A percentile compares a stretch with the other conserved stretches of the same genome.
Evolutionary conservation across 495 filamentous ascomycete species (phyloP).

Genomic region (Choiromyces venosus): DNA sequence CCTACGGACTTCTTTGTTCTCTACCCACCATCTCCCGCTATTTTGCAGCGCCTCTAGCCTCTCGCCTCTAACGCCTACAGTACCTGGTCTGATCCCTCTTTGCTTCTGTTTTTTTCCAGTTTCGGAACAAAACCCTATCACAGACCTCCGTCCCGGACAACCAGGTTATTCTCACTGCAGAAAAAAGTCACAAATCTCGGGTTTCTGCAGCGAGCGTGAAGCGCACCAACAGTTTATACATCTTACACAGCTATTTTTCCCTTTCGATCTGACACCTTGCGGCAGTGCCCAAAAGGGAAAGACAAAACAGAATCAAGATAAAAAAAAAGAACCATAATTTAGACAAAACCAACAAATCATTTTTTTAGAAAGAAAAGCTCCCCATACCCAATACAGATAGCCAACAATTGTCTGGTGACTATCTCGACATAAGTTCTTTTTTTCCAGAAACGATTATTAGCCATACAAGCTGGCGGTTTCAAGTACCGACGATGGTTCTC

Average conservation of each 20-base stretch:
- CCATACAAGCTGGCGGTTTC: slow-evolving; percentile 38
- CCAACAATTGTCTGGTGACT: background rate
- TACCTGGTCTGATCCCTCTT: slow-evolving; percentile 16
- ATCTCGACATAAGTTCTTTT: slow-evolving; percentile 6
- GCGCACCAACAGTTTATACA: slow-evolving; percentile 12
- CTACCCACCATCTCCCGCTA: slow-evolving; percentile 4
- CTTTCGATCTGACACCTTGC: slow-evolving; percentile 19
- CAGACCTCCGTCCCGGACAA: slow-evolving; percentile 8
- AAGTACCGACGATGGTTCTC: slow-evolving; percentile 40
- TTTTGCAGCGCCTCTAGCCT: slow-evolving; percentile 18
- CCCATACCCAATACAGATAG: background rate
- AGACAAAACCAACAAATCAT: background rate
- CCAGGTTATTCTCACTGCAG: slow-evolving; percentile 1
- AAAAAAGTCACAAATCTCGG: slow-evolving; percentile 26
- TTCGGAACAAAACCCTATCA: slow-evolving; percentile 4
- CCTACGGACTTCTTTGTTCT: slow-evolving; percentile 18
- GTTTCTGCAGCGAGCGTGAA: slow-evolving; percentile 28
- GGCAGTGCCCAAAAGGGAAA: slow-evolving; percentile 13
- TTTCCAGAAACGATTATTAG: slow-evolving; percentile 11
- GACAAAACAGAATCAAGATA: background rate
- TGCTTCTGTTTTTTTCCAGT: slow-evolving; percentile 10
- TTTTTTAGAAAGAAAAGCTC: slow-evolving; percentile 8
- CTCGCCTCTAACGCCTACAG: slow-evolving; percentile 12
- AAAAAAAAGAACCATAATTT: background rate
- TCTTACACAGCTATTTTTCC: slow-evolving; percentile 9